A percentile compares a stretch with the other conserved stretches of the same genome.
Evolutionary conservation across 208 protist genomes (phyloP).

Genomic region (Trichomonas gallinae): DNA sequence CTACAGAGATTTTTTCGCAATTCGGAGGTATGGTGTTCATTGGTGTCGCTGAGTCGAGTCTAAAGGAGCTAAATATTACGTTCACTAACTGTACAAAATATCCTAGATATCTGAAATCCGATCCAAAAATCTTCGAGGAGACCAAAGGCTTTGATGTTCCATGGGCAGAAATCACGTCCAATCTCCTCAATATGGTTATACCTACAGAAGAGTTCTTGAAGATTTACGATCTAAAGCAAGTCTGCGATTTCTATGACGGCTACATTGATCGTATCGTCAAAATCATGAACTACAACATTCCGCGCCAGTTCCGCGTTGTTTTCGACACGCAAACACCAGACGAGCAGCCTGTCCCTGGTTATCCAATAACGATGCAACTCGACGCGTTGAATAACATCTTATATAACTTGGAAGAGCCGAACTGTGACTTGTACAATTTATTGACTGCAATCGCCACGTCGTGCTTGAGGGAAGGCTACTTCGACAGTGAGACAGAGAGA

Average conservation of each 20-base stretch:
- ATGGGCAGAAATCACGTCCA: background rate
- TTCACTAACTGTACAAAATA: background rate
- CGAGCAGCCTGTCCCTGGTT: background rate
- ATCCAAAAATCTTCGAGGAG: background rate
- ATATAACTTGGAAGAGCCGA: background rate
- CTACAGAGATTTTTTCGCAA: background rate
- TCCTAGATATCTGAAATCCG: background rate
- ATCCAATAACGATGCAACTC: background rate
- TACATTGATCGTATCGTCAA: background rate
- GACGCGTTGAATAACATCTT: background rate
- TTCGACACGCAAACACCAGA: background rate
- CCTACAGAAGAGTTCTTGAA: background rate
- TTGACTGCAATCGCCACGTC: background rate
- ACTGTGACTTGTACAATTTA: background rate
- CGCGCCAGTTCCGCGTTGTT: background rate
- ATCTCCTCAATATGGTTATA: background rate
- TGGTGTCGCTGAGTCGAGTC: background rate
- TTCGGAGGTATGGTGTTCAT: background rate
- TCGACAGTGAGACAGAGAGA: background rate
- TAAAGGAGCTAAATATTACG: background rate
- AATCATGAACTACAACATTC: background rate
- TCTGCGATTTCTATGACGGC: background rate
- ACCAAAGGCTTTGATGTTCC: background rate
- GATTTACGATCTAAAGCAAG: background rate
- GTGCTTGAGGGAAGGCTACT: background rate